These are phyloP conservation scores for Pseudogymnoascus sp. DNA, from an alignment of 2,329 filamentous ascomycete species.

Conservation along the genomic window DNA sequence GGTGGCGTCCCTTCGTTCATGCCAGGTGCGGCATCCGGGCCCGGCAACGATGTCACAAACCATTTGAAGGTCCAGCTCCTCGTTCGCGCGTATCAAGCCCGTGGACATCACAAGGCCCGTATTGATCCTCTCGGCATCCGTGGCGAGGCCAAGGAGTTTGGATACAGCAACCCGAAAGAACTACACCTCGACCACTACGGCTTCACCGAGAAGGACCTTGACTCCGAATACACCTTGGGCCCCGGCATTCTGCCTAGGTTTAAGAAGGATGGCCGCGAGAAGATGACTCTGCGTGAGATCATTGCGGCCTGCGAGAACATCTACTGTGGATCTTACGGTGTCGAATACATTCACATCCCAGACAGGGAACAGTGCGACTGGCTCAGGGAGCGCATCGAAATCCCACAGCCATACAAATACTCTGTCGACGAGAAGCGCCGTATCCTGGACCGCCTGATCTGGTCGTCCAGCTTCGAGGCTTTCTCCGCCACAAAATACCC, in stretches of 20 bases:
- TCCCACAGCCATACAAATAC: conserved; percentile 93
- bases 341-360: conserved; percentile 98
- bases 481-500: conserved; percentile 97
- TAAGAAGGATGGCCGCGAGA: conserved; percentile 78
- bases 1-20: conserved; percentile 69
- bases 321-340: conserved; percentile 94
- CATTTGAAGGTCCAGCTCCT: conserved; percentile 97
- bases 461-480: conserved; percentile 94
- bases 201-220: conserved; percentile 89
- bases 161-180: conserved; percentile 84
- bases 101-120: conserved; percentile 96
- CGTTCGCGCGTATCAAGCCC: conserved; percentile 93
- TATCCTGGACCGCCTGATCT: conserved; percentile 94
- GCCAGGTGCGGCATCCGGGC: conserved; percentile 57
- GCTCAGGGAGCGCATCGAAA: conserved; percentile 90
- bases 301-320: conserved; percentile 87
- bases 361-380: conserved; percentile 97
- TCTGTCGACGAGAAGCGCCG: conserved; percentile 97
- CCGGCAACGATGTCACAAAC: conserved; percentile 80
- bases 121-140: conserved; percentile 95
- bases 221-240: conserved; percentile 83
- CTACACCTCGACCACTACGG: conserved; percentile 88
- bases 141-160: conserved; percentile 74
- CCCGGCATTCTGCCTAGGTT: conserved; percentile 94
- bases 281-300: conserved; percentile 96